These are phyloP conservation scores for Agaricus subrufescens DNA, from an alignment of 768 basidiomycete genomes.

Conservation along the genomic window DNA sequence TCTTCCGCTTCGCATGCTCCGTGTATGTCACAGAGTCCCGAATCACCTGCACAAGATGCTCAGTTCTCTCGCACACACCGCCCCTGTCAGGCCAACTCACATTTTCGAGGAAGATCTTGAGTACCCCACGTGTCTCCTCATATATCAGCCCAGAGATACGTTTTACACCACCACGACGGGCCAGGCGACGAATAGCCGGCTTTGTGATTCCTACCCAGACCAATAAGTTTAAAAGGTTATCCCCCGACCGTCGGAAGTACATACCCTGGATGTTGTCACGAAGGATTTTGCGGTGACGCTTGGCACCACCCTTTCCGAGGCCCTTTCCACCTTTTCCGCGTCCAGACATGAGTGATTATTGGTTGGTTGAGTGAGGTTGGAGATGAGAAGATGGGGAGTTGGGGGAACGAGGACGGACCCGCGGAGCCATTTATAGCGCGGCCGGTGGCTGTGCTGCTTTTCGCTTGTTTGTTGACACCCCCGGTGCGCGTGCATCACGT, in stretches of 20 bases:
- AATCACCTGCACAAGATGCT: too few species aligned
- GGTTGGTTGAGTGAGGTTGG: conserved; percentile 21
- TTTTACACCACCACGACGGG: conserved; percentile 97
- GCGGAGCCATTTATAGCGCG: conserved; percentile 30
- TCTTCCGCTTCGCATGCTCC: conserved; percentile 95
- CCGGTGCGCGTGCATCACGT: conserved; percentile 36
- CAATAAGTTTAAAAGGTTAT: conserved; percentile 20
- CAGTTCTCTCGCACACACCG: too few species aligned
- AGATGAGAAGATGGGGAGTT: conserved; percentile 13
- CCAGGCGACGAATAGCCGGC: conserved; percentile 92
- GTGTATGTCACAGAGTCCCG: conserved; percentile 98
- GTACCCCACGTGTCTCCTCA: conserved; percentile 92
- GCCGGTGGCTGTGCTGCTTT: conserved; percentile 47
- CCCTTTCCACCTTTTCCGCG: conserved; percentile 97
- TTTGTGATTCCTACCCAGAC: conserved; percentile 73
- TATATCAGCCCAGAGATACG: conserved; percentile 93
- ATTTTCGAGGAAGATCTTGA: conserved; percentile 92
- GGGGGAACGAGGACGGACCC: conserved; percentile 18
- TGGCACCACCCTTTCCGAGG: conserved; percentile 95
- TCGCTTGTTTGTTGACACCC: conserved; percentile 34
- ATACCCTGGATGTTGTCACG: conserved; percentile 44
- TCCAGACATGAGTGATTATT: conserved; percentile 67
- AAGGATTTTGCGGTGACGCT: conserved; percentile 95
- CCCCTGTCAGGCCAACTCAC: conserved; percentile 33
- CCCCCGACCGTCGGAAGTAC: background rate